Evolutionary conservation across 345 rosid species (phyloP), one percentile per base, ranked within the genome.

Genomic region (Aurinia saxatilis): DNA sequence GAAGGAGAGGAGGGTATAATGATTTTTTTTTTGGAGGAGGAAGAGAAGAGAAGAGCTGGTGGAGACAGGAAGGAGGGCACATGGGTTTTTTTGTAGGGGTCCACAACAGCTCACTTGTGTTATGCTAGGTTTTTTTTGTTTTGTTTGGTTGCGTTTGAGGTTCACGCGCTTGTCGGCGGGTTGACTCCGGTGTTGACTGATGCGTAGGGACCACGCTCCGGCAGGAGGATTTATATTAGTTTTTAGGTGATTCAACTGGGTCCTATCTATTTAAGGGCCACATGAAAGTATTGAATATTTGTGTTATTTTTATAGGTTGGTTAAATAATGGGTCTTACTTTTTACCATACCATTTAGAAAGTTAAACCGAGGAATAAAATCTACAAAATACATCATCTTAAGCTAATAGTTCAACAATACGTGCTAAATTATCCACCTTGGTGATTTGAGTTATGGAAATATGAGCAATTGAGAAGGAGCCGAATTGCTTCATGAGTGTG

Each of bases 51-150:
- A 31, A 62, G 50, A 82, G 92, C 90, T 82, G 95, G 97, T 87
- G 97, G 95, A 90, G 96, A 93, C 97, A 84, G 88, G 91, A 77
- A 67, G 86, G 75, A 82, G 84, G 75, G 87, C 99, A 93, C 97
- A 93, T 93, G 97, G 18, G 90, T n/a, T n/a, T n/a, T 79, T 72
- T 72, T 73, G 84, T 81, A n/a, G 93, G 97, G 85, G 12, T 76
- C 93, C 87, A 34, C 79, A 77, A 77, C 84, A 85, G 81, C 88
- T 82, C 88, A 85, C 73, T 68, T 67, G 66, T 46, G 50, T 10
- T 2, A 6, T 55, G 42, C 23, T 11, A 37, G 15, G 41, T 8
- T n/a, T 29, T 31, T 51, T 50, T 33, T 16, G 8, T 46, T 61
- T 6, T 62, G 54, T 49, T 52, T 30, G 60, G 38, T 55, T 17